These are phyloP conservation scores for Trichoderma hamatum DNA, from an alignment of 2,329 filamentous ascomycete species.

Conservation along the genomic window DNA sequence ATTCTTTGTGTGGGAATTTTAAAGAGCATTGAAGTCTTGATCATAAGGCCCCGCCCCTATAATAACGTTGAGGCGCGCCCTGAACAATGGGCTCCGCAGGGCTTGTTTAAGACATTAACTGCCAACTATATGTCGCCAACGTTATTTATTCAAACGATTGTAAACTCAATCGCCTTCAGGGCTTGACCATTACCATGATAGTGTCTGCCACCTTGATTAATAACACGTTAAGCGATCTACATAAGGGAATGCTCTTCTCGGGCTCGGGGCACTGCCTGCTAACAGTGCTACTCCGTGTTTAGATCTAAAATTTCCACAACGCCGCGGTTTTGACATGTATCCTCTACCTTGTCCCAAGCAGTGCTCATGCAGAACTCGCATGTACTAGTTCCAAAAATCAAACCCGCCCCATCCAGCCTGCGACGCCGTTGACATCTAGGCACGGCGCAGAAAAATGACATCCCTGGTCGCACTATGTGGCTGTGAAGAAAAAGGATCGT, in stretches of 20 bases:
- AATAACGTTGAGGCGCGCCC: background rate
- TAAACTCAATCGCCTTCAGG: background rate
- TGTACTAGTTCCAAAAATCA: background rate
- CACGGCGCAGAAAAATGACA: conserved; percentile 6
- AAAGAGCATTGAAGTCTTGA: background rate
- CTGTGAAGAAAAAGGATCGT: background rate
- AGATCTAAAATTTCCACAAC: background rate
- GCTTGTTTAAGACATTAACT: background rate
- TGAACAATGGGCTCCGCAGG: background rate
- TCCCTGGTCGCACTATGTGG: conserved; percentile 12
- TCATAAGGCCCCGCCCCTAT: background rate
- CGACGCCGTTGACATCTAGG: conserved; percentile 6
- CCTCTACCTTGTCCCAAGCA: background rate
- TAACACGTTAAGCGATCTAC: background rate
- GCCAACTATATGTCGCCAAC: background rate
- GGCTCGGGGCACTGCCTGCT: background rate
- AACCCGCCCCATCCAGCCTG: background rate
- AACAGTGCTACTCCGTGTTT: background rate
- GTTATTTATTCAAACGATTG: background rate
- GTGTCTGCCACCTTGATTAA: background rate
- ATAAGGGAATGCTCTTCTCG: background rate
- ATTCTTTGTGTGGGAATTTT: too few relatives aligned
- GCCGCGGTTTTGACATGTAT: background rate
- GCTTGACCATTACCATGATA: background rate
- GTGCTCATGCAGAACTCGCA: fast-evolving